These are phyloP conservation scores for Malassezia vespertilionis DNA, from an alignment of 1,284 basidiomycete species.

Conservation along the genomic window DNA sequence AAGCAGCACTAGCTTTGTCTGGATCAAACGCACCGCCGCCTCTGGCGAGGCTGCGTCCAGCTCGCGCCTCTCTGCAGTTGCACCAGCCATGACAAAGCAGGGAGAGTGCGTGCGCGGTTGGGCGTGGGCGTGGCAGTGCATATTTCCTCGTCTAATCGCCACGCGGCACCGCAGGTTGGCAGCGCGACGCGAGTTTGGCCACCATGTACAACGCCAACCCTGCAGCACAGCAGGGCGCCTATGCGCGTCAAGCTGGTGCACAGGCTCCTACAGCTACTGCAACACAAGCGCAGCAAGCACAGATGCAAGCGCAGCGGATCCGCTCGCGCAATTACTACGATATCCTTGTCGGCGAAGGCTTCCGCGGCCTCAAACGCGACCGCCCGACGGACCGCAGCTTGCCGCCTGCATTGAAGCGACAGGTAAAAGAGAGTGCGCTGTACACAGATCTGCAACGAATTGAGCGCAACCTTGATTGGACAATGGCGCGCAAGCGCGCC, in stretches of 20 bases:
- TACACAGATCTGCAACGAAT: slow-evolving; percentile 75
- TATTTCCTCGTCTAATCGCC: background rate
- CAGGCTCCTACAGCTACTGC: slow-evolving; percentile 9
- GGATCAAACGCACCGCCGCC: slow-evolving; percentile 26
- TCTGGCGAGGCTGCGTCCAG: slow-evolving; percentile 2
- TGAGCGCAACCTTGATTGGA: slow-evolving; percentile 91
- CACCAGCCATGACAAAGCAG: background rate
- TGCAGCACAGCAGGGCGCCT: background rate
- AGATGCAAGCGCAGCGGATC: slow-evolving; percentile 33
- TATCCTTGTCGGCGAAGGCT: slow-evolving; percentile 31
- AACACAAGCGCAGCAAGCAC: slow-evolving; percentile 26
- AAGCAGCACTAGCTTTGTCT: slow-evolving; percentile 46
- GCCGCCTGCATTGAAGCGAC: slow-evolving; percentile 60
- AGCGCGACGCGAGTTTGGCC: background rate
- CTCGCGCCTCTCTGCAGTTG: background rate
- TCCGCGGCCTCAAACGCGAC: slow-evolving; percentile 55
- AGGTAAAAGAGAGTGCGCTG: slow-evolving; percentile 55
- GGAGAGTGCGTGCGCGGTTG: background rate
- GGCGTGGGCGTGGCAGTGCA: no score
- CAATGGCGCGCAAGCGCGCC: slow-evolving; percentile 73
- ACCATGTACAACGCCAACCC: background rate
- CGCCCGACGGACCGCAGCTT: slow-evolving; percentile 69
- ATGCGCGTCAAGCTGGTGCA: slow-evolving; percentile 1
- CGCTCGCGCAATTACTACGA: slow-evolving; percentile 24
- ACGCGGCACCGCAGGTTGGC: background rate